phyloP scores from a whole-genome alignment of 257 asterid species.

The Dorcoceras hygrometricum region DNA sequence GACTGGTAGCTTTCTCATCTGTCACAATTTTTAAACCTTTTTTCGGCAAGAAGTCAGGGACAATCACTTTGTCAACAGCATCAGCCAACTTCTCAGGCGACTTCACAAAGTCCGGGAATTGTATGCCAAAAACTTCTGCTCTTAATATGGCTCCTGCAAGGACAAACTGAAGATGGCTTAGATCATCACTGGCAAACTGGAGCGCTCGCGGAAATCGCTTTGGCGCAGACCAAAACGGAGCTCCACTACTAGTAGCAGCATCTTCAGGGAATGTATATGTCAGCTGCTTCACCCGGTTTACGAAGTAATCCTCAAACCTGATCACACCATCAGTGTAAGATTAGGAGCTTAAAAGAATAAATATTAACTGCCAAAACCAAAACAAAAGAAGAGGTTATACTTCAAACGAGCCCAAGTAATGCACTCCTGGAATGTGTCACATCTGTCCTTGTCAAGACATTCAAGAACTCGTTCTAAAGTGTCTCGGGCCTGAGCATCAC shows the following conservation, averaged over 20 bases:
- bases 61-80: conserved; percentile 38
- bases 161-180: conserved; percentile 33
- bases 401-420: conserved; percentile 43
- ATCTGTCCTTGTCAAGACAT: conserved; percentile 38
- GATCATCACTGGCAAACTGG: conserved; percentile 25
- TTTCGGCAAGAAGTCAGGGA: conserved; percentile 38
- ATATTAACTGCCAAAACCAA: conserved; percentile 1
- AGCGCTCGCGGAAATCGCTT: conserved; percentile 22
- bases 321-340: conserved; percentile 13
- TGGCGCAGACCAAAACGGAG: conserved; percentile 49
- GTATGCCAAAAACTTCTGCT: conserved; percentile 31
- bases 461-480: conserved; percentile 39
- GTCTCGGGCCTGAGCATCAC: conserved; percentile 53
- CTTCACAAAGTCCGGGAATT: conserved; percentile 41
- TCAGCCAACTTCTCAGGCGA: conserved; percentile 29
- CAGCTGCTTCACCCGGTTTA: conserved; percentile 40
- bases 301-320: conserved; percentile 47
- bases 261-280: conserved; percentile 44
- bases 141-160: neutral
- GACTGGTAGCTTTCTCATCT: conserved; percentile 45
- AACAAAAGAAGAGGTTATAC: conserved; percentile 22
- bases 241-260: conserved; percentile 39
- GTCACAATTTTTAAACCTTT: conserved; percentile 38
- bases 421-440: conserved; percentile 44
- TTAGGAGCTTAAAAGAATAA: conserved; percentile 1